phyloP scores from a whole-genome alignment of 1,284 basidiomycete species.

The Tylopilus orsonianus region DNA sequence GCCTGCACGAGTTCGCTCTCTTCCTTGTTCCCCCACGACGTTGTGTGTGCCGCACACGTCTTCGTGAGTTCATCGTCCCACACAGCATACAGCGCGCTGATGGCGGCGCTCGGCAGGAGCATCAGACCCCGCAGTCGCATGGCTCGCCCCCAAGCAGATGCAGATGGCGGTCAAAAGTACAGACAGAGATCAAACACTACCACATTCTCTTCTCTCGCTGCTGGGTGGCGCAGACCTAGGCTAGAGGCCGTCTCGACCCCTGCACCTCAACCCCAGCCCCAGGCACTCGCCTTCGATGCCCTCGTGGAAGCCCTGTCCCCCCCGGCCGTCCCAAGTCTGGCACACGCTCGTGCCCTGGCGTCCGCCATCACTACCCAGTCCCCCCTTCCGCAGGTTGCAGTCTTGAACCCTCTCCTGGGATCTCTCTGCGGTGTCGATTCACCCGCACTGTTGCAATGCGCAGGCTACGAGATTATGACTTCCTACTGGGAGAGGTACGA shows the following conservation, averaged over 20 bases:
- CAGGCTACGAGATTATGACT: constrained; percentile 69
- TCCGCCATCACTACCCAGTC: constrained; percentile 43
- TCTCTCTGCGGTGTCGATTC: constrained; percentile 54
- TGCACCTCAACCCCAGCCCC: constrained; percentile 20
- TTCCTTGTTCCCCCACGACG: background rate
- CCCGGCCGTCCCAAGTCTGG: constrained; percentile 56
- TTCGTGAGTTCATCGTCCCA: constrained; percentile 17
- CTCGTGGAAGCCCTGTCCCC: constrained; percentile 53
- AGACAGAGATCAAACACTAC: constrained; percentile 48
- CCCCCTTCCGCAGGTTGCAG: constrained; percentile 46
- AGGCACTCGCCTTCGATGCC: constrained; percentile 41
- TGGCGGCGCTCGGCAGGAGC: constrained; percentile 8
- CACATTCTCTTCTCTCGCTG: constrained; percentile 36
- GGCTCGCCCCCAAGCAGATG: constrained; percentile 38
- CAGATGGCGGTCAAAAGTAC: constrained; percentile 34
- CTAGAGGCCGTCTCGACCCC: constrained; percentile 35
- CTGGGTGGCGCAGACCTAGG: constrained; percentile 44
- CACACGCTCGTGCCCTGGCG: constrained; percentile 46
- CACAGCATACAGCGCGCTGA: constrained; percentile 6
- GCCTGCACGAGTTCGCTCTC: too few species aligned
- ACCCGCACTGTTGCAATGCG: constrained; percentile 56
- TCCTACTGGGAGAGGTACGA: constrained; percentile 63
- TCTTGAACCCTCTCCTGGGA: constrained; percentile 55
- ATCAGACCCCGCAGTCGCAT: constrained; percentile 21
- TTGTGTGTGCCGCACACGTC: constrained; percentile 6